Percentiles rank a stretch among this genome's conserved stretches.
Evolutionary conservation across 164 flowering plant genomes (phyloP).

Genomic region (Aristolochia contorta): DNA sequence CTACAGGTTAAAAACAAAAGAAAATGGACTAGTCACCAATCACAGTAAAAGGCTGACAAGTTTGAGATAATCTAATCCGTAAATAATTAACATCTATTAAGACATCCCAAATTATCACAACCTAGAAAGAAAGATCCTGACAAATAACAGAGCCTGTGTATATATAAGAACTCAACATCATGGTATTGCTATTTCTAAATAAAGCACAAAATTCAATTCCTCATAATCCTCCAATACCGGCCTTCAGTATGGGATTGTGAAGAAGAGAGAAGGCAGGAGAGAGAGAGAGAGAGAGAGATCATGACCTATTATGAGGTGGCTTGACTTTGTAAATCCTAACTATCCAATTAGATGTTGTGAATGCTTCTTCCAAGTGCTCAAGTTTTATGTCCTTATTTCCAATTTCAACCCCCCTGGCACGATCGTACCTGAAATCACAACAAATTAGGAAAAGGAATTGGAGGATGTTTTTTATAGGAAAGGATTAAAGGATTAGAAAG

Average conservation of each 20-base stretch:
- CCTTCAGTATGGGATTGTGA: slow-evolving; percentile 7
- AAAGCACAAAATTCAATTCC: slow-evolving; percentile 11
- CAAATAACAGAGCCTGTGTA: background rate
- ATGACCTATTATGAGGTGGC: slow-evolving; percentile 86
- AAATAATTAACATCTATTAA: background rate
- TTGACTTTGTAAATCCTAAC: slow-evolving; percentile 95
- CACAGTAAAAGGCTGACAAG: too few relatives aligned
- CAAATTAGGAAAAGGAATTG: background rate
- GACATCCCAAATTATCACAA: background rate
- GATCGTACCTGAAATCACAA: slow-evolving; percentile 58
- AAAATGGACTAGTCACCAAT: too few relatives aligned
- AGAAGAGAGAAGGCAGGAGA: slow-evolving; percentile 5
- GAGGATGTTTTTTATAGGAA: background rate
- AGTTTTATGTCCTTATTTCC: slow-evolving; percentile 95
- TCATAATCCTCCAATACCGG: slow-evolving; percentile 8
- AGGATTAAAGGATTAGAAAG: background rate
- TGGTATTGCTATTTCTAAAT: background rate
- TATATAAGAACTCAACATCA: background rate
- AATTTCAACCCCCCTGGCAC: slow-evolving; percentile 96
- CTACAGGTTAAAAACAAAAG: too few relatives aligned
- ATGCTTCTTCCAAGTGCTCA: slow-evolving; percentile 94
- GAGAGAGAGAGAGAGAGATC: slow-evolving; percentile 14
- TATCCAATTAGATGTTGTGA: slow-evolving; percentile 95
- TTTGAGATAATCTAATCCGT: too few relatives aligned
- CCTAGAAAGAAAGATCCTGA: background rate